phyloP scores from a whole-genome alignment of 352 stramenopile species.

The Pythium dissimile region DNA sequence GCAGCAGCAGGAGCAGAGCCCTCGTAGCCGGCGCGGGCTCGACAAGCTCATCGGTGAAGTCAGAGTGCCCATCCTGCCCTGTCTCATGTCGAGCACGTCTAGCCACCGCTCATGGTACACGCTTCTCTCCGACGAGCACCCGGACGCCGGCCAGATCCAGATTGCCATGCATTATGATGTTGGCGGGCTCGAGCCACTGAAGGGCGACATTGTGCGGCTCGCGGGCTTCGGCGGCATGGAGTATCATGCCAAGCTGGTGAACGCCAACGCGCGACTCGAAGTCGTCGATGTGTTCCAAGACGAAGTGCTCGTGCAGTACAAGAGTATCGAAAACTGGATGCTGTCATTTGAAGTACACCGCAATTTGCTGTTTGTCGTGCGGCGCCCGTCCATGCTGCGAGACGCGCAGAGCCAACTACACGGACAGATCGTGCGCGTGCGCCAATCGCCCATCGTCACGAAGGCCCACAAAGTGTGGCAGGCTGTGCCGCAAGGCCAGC shows the following conservation, averaged over 20 bases:
- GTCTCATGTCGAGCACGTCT: constrained; percentile 51
- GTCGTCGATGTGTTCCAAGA: constrained; percentile 65
- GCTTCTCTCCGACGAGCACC: constrained; percentile 42
- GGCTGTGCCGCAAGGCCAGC: constrained; percentile 34
- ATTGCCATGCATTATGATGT: constrained; percentile 57
- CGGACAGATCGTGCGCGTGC: constrained; percentile 44
- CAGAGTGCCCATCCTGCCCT: constrained; percentile 54
- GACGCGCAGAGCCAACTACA: constrained; percentile 53
- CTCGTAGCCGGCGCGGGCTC: background rate
- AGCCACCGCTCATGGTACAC: constrained; percentile 57
- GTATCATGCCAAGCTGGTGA: constrained; percentile 65
- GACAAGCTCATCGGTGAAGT: constrained; percentile 62
- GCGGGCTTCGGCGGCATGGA: constrained; percentile 60
- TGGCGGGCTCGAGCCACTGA: constrained; percentile 37
- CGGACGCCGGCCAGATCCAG: constrained; percentile 59
- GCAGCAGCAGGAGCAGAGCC: constrained; percentile 1
- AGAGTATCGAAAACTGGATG: constrained; percentile 56
- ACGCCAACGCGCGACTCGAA: constrained; percentile 41
- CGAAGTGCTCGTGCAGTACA: constrained; percentile 53
- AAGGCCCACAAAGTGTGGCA: constrained; percentile 42
- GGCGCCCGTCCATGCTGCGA: constrained; percentile 49
- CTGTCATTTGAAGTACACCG: constrained; percentile 64
- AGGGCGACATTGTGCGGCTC: constrained; percentile 56
- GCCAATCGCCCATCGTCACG: constrained; percentile 40
- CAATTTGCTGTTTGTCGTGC: constrained; percentile 62